Evolutionary conservation across 805 yeast species (phyloP), one percentile per base, ranked within the genome.

Genomic region (Cyberlindnera suaveolens): DNA sequence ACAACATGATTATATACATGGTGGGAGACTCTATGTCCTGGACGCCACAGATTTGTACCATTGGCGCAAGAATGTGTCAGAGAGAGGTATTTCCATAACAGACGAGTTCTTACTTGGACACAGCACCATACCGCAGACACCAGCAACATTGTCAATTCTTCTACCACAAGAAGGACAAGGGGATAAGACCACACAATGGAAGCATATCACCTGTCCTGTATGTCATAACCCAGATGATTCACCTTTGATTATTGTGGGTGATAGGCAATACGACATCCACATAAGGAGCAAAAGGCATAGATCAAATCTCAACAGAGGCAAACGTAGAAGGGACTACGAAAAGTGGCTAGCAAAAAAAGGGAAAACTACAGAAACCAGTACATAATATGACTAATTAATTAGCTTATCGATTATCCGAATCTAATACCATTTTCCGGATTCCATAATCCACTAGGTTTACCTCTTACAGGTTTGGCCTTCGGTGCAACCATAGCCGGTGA

Each of bases 1-100:
- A 1, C 48, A 67, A 15, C 71, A 69, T 44, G 58, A 63, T 18
- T 77, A 66, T 57, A 60, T 72, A 29, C 69, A 80, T 39, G 86
- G 86, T 1, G 88, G 88, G 0, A 72, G 76, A 33, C 57, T 86
- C 6, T 85, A 75, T 47, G 54, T 88, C 0, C 62, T 90, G 5
- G 85, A 93, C 65, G 91, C 98, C 1, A 77, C 93, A 0, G 82
- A 88, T 59, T 61, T 91, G 39, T 26, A 48, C 0, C 34, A 61
- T 3, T 93, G 97, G 96, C 49, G 67, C 4, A 50, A 58, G 1
- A 61, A 62, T 5, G 96, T 88, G 1, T 63, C 63, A 6, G 60
- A 63, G 2, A 64, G 84, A 39, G 95, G 95, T 0, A 46, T 67
- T 1, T 38, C 40, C 0, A 77, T 88, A 1, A 65, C 81, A 0